A percentile compares a stretch with the other conserved stretches of the same genome.
phyloP scores from a whole-genome alignment of 495 filamentous ascomycete species.

The Tetracladium marchalianum region DNA sequence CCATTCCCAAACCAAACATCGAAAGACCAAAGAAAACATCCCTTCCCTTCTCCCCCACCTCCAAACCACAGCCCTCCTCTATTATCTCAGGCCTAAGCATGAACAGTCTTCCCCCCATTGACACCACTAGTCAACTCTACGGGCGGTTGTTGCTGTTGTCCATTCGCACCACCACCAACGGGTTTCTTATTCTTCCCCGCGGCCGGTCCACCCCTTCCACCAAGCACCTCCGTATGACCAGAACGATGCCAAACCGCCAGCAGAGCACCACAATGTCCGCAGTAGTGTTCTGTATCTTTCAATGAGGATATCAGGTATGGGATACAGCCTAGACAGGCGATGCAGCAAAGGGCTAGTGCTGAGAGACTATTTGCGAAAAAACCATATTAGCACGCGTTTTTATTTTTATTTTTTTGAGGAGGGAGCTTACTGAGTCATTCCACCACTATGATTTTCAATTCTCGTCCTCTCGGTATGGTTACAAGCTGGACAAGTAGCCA shows the following conservation, averaged over 20 bases:
- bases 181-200: too few species aligned
- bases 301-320: constrained; percentile 62
- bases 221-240: constrained; percentile 16
- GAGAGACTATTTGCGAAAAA: constrained; percentile 28
- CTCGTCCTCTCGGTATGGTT: constrained; percentile 7
- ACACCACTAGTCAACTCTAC: too few species aligned
- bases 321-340: constrained; percentile 46
- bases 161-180: too few species aligned
- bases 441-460: constrained; percentile 2
- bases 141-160: too few species aligned
- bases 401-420: background rate
- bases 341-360: constrained; percentile 38
- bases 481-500: constrained; percentile 7
- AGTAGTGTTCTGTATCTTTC: constrained; percentile 57
- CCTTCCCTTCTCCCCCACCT: too few species aligned
- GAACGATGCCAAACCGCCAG: constrained; percentile 48
- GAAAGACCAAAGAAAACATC: too few species aligned
- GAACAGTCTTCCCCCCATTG: too few species aligned
- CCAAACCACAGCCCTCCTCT: too few species aligned
- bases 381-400: too few species aligned
- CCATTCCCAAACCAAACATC: too few species aligned
- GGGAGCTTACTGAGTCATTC: constrained; percentile 11
- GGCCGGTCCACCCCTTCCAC: too few species aligned
- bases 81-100: too few species aligned
- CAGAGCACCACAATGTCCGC: constrained; percentile 56